Conservation (phyloP, 805 yeast species). For the Ascoidea rubescens region DNA sequence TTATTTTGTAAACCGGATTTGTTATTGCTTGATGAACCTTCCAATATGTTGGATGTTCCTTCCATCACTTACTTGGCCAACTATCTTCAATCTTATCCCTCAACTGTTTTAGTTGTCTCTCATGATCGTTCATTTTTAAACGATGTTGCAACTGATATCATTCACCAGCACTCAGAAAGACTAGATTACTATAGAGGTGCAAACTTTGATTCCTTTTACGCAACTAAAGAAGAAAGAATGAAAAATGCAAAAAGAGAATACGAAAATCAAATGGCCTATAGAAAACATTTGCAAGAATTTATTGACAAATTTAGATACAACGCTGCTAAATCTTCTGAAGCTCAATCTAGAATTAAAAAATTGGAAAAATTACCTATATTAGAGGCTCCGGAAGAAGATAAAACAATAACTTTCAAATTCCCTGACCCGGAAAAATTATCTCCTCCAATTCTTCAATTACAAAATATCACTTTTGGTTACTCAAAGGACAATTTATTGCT, state of each 20-base stretch:
- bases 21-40: conserved; percentile 91
- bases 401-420: conserved; percentile 70
- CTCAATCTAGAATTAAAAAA: conserved; percentile 95
- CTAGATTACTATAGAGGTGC: conserved; percentile 91
- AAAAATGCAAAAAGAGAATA: conserved; percentile 90
- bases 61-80: conserved; percentile 88
- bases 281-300: conserved; percentile 86
- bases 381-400: conserved; percentile 92
- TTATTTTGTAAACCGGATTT: conserved; percentile 94
- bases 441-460: conserved; percentile 86
- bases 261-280: conserved; percentile 92
- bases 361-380: conserved; percentile 86
- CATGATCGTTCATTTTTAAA: conserved; percentile 96
- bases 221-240: conserved; percentile 89
- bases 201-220: conserved; percentile 83
- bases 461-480: conserved; percentile 81
- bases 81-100: conserved; percentile 78
- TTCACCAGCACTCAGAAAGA: conserved; percentile 95
- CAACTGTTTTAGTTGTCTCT: conserved; percentile 90
- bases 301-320: conserved; percentile 95
- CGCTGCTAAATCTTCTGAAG: conserved; percentile 96
- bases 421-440: conserved; percentile 61
- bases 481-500: conserved; percentile 48
- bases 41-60: conserved; percentile 99
- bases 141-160: conserved; percentile 97